phyloP scores from a whole-genome alignment of 2,329 filamentous ascomycete genomes.

The Pseudogymnoascus verrucosus region DNA sequence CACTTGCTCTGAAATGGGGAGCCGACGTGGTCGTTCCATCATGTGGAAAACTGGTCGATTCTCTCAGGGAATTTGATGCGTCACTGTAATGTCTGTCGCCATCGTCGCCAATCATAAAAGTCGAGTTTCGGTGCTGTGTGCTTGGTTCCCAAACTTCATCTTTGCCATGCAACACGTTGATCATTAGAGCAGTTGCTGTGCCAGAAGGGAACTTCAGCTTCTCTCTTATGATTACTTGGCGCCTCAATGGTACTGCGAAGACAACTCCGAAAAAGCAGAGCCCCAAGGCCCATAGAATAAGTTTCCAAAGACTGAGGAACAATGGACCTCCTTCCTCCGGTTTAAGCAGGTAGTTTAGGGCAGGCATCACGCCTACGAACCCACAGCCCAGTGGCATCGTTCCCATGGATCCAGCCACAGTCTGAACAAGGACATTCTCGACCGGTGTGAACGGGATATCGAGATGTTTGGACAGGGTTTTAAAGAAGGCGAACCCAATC shows the following conservation, averaged over 20 bases:
- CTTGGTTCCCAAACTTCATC: conserved; percentile 6
- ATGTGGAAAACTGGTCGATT: background rate
- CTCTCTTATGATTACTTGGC: conserved; percentile 88
- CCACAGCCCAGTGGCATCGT: conserved; percentile 96
- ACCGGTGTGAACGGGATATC: conserved; percentile 81
- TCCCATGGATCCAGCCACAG: conserved; percentile 87
- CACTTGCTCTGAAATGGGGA: conserved; percentile 12
- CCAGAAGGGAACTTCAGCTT: conserved; percentile 91
- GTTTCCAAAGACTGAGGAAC: conserved; percentile 61
- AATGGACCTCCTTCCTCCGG: conserved; percentile 73
- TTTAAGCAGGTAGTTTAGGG: conserved; percentile 76
- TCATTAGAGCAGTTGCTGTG: conserved; percentile 90
- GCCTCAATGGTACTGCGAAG: conserved; percentile 84
- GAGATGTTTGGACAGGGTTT: conserved; percentile 63
- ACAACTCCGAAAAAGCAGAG: conserved; percentile 96
- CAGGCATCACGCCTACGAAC: conserved; percentile 90
- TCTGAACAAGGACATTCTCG: conserved; percentile 95
- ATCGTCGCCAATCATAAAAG: background rate
- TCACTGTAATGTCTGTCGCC: background rate
- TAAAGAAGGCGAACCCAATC: conserved; percentile 92
- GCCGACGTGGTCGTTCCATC: background rate
- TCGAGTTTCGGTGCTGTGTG: background rate
- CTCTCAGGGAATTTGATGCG: background rate
- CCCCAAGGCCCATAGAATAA: conserved; percentile 85
- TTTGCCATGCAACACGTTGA: conserved; percentile 75